phyloP scores from a whole-genome alignment of 768 basidiomycete species.

The Gymnopilus junonius region DNA sequence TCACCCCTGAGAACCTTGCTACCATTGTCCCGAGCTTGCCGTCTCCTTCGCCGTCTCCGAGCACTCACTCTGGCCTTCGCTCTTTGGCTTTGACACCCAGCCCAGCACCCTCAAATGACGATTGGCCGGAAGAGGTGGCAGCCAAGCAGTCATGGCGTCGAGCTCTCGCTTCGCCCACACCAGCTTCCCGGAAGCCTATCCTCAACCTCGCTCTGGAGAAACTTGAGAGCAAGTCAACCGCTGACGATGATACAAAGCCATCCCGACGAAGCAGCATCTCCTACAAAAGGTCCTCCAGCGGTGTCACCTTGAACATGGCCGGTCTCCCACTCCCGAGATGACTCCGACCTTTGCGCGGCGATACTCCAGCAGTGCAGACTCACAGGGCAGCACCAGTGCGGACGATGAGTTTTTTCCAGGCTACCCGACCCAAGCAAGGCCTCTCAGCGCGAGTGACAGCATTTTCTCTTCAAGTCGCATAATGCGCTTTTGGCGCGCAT shows the following conservation, averaged over 20 bases:
- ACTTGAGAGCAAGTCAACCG: conserved; percentile 30
- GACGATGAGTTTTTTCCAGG: conserved; percentile 51
- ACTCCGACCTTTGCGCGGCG: conserved; percentile 58
- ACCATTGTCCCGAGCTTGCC: conserved; percentile 43
- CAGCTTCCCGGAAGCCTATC: conserved; percentile 37
- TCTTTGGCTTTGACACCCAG: conserved; percentile 52
- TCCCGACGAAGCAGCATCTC: conserved; percentile 73
- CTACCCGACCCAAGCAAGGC: conserved; percentile 44
- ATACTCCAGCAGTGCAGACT: conserved; percentile 33
- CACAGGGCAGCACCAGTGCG: conserved; percentile 29
- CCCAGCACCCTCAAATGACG: conserved; percentile 28
- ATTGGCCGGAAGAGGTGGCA: conserved; percentile 23
- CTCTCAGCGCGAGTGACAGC: conserved; percentile 77
- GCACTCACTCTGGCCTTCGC: conserved; percentile 51
- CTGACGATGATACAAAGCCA: conserved; percentile 38
- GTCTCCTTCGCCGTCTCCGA: conserved; percentile 59
- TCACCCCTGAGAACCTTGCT: conserved; percentile 58
- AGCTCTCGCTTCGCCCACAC: conserved; percentile 37
- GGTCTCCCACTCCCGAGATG: conserved; percentile 77
- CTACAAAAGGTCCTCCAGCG: conserved; percentile 58
- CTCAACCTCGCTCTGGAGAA: conserved; percentile 41
- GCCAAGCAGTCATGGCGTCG: conserved; percentile 33
- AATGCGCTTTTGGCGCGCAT: conserved; percentile 82
- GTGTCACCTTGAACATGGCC: conserved; percentile 34
- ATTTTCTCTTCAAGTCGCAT: conserved; percentile 87